A percentile compares a stretch with the other conserved stretches of the same genome.
Conservation (phyloP, 352 stramenopile genomes). For the Phytophthora brassicae region DNA sequence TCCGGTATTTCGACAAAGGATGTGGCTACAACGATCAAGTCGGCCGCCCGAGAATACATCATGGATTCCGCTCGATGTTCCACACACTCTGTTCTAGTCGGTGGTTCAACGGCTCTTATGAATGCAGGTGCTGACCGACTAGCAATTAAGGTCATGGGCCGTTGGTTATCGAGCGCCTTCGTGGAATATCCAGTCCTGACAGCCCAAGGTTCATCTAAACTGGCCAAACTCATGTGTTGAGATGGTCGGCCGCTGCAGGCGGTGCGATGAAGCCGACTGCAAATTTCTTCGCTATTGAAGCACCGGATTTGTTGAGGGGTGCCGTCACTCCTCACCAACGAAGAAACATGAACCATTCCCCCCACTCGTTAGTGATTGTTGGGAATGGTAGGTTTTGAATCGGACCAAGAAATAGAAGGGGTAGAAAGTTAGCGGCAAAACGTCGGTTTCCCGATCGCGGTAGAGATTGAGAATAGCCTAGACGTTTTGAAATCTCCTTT, state of each 20-base stretch:
- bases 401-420: too few relatives aligned
- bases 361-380: background rate
- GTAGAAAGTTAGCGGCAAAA: too few relatives aligned
- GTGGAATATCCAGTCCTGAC: slow-evolving; percentile 22
- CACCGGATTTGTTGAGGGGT: background rate
- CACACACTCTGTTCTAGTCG: slow-evolving; percentile 21
- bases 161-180: slow-evolving; percentile 23
- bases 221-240: slow-evolving; percentile 1
- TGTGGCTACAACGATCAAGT: slow-evolving; percentile 5
- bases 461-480: too few relatives aligned
- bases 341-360: slow-evolving; percentile 8
- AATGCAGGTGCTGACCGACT: slow-evolving; percentile 12
- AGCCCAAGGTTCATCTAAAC: background rate
- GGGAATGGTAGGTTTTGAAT: background rate
- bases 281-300: background rate
- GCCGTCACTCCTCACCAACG: slow-evolving; percentile 4
- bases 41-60: background rate
- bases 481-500: too few relatives aligned
- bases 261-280: background rate
- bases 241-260: background rate
- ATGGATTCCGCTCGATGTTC: slow-evolving; percentile 11
- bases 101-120: slow-evolving; percentile 15
- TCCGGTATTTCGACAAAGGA: background rate
- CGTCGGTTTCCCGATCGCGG: too few relatives aligned
- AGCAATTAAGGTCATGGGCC: slow-evolving; percentile 23